Evolutionary conservation across 495 filamentous ascomycete species (phyloP), one percentile per base, ranked within the genome.

Genomic region (Geoglossum glabrum): DNA sequence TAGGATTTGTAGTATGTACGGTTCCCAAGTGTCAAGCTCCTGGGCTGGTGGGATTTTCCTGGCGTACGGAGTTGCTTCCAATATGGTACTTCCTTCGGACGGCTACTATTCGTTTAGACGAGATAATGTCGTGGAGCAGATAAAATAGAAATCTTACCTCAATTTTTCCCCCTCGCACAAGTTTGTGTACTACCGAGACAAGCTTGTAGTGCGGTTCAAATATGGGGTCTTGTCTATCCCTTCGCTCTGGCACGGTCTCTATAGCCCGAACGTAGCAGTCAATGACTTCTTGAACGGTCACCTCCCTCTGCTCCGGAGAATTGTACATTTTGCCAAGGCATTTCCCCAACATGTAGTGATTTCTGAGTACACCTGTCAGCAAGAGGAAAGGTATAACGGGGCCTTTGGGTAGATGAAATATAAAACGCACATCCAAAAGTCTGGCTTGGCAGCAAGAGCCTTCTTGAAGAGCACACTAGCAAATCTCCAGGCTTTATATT

Each of bases 181-280:
- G 73, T 65, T 97, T 97, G 69, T 94, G 81, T 11, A 87, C 74
- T 55, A 92, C 74, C 15, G 87, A 90, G 27, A 94, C 76, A 28
- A 97, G 82, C 69, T 96, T 97, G 70, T 95, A 97, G 65, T 96
- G 90, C 15, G 92, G 93, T 67, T 97, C 92, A 26, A 99, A 78
- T 23, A 93, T 85, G 0, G 87, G 89, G 60, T 97, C 87, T 57
- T 78, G 76, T 26, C 83, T 74, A 15, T 79, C 83, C 55, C 78
- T 83, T 23, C 83, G 85, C 62, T 87, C 84, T 6, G 87, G 89
- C n/a, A 93, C 76, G 4, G 79, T 75, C 60, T 86, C 73, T 59
- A 96, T 83, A 0, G 90, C 82, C 60, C 79, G 79, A 21, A 83
- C 76, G 43, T 94, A 76, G n/a, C 81, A 73, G 45, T 80, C 73